A percentile compares a stretch with the other conserved stretches of the same genome.
These are phyloP conservation scores for Hysterium pulicare DNA, from an alignment of 2,329 filamentous ascomycete genomes.

Conservation along the genomic window DNA sequence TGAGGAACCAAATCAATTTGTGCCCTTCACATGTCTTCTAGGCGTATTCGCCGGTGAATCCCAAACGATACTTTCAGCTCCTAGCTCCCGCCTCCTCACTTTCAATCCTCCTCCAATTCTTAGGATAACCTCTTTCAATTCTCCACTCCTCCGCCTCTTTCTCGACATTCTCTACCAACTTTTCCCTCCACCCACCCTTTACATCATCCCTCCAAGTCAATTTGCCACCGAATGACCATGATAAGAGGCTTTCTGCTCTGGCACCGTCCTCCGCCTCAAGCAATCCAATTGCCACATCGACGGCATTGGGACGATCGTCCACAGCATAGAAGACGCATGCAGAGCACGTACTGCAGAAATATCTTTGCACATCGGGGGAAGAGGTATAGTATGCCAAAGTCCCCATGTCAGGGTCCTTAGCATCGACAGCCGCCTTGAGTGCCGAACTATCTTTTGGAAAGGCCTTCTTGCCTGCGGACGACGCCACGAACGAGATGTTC, in stretches of 20 bases:
- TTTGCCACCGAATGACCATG: conserved; percentile 40
- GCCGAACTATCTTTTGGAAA: conserved; percentile 31
- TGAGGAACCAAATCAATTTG: too few relatives aligned
- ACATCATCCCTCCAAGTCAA: conserved; percentile 31
- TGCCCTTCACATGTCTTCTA: too few relatives aligned
- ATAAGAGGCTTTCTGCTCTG: conserved; percentile 44
- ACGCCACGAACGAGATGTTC: conserved; percentile 36
- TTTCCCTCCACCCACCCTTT: conserved; percentile 42
- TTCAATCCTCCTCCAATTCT: too few relatives aligned
- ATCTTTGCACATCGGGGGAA: conserved; percentile 45
- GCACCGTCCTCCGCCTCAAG: conserved; percentile 46
- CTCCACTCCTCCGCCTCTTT: conserved; percentile 39
- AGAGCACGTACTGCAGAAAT: conserved; percentile 50
- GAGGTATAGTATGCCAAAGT: conserved; percentile 46
- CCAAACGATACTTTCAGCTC: too few relatives aligned
- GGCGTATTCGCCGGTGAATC: too few relatives aligned
- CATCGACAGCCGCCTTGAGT: conserved; percentile 37
- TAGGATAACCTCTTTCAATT: too few relatives aligned
- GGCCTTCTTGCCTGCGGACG: not conserved
- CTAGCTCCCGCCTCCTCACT: too few relatives aligned
- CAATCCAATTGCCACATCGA: conserved; percentile 47
- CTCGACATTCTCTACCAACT: conserved; percentile 28
- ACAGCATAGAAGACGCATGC: conserved; percentile 47
- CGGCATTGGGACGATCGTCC: conserved; percentile 36
- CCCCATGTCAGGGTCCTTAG: conserved; percentile 38